These are phyloP conservation scores for Selaginella moellendorffii DNA, from an alignment of 75 land plant genomes.

Conservation along the genomic window DNA sequence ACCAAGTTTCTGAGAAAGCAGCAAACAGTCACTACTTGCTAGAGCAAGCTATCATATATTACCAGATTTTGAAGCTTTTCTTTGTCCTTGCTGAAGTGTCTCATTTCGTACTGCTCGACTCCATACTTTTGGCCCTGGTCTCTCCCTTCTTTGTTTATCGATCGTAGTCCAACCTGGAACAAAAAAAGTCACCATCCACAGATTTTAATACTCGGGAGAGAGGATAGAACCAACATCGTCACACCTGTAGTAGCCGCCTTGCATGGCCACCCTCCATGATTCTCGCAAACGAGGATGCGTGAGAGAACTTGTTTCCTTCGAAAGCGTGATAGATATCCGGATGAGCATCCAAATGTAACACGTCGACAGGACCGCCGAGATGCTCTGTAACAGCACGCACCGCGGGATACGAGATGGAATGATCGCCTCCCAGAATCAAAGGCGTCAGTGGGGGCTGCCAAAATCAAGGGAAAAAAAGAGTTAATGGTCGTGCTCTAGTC, in stretches of 20 bases:
- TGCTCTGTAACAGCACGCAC: conserved; percentile 90
- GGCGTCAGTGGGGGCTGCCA: conserved; percentile 67
- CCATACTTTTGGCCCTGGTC: conserved; percentile 88
- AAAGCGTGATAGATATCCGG: conserved; percentile 89
- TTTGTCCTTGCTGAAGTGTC: conserved; percentile 61
- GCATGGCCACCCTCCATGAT: conserved; percentile 99
- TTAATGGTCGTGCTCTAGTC: no score
- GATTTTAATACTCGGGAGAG: no score
- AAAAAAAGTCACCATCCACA: not conserved
- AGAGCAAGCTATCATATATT: no score
- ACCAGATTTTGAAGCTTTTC: conserved; percentile 72
- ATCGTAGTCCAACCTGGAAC: conserved; percentile 78
- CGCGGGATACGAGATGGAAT: conserved; percentile 86
- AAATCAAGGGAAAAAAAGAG: not conserved
- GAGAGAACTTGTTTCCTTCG: conserved; percentile 95
- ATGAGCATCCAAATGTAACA: conserved; percentile 98
- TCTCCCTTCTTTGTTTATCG: conserved; percentile 83
- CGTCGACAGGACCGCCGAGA: conserved; percentile 85
- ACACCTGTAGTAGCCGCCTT: conserved; percentile 80
- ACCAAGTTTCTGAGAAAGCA: conserved; percentile 57
- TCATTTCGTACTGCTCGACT: conserved; percentile 96
- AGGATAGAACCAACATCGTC: no score
- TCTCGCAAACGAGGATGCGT: conserved; percentile 96
- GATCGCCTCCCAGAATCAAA: conserved; percentile 87
- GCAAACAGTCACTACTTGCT: no score